Conservation (phyloP, 2,329 filamentous ascomycete genomes). For the Lojkania enalia region DNA sequence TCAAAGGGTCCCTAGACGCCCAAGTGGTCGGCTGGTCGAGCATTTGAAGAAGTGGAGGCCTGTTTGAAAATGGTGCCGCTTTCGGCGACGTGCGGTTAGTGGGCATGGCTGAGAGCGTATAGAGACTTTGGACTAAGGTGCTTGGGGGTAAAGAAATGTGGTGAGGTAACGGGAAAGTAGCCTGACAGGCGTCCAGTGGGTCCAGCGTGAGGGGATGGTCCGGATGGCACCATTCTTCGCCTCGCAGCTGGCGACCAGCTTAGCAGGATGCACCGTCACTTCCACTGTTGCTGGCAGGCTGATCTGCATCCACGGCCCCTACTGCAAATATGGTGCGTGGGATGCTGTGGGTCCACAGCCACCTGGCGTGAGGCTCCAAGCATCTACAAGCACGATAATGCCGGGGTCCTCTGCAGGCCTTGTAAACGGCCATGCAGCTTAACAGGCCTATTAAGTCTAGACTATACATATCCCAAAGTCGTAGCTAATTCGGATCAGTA, state of each 20-base stretch:
- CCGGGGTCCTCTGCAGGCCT: constrained; percentile 13
- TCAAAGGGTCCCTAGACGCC: constrained; percentile 10
- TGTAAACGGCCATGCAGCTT: constrained; percentile 20
- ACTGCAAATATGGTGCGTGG: constrained; percentile 25
- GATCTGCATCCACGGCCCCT: constrained; percentile 40
- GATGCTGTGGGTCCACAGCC: constrained; percentile 15
- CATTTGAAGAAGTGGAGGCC: constrained; percentile 13
- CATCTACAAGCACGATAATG: constrained; percentile 8
- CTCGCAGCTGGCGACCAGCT: constrained; percentile 21
- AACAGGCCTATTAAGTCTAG: constrained; percentile 14
- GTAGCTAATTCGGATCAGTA: no score
- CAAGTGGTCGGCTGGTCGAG: constrained; percentile 21
- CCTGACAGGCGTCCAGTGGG: constrained; percentile 17
- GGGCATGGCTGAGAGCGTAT: constrained; percentile 23
- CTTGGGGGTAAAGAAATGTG: constrained; percentile 30
- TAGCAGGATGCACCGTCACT: constrained; percentile 13
- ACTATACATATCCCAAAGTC: no score
- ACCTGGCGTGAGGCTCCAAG: constrained; percentile 25
- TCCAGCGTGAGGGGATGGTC: constrained; percentile 14
- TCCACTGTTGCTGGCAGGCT: constrained; percentile 24
- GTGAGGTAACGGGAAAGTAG: constrained; percentile 16
- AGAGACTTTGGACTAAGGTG: constrained; percentile 30
- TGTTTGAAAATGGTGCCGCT: constrained; percentile 18
- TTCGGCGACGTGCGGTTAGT: constrained; percentile 20
- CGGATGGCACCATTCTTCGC: constrained; percentile 27